Percentiles rank a stretch among this genome's conserved stretches.
Conservation (phyloP, 106 monocot genomes). For the Dendrobium officinale region DNA sequence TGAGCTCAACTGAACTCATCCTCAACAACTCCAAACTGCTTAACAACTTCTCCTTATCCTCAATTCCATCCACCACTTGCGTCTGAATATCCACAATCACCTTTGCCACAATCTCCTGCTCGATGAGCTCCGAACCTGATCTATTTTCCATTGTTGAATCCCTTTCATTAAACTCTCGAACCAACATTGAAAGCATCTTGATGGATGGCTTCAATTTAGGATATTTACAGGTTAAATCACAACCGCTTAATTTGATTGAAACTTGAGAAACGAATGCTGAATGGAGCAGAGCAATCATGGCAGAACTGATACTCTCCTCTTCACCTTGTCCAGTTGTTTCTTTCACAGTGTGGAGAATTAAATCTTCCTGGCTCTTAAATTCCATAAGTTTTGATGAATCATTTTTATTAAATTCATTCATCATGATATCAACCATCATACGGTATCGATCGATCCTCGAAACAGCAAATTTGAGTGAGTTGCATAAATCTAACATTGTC, state of each 20-base stretch:
- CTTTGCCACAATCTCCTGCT: constrained; percentile 32
- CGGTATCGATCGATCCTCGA: constrained; percentile 36
- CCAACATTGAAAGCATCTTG: constrained; percentile 17
- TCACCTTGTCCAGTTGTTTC: background rate
- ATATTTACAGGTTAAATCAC: background rate
- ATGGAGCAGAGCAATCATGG: constrained; percentile 27
- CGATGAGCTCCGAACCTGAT: constrained; percentile 8
- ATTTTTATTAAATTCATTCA: constrained; percentile 7
- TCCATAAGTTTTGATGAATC: background rate
- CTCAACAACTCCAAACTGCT: constrained; percentile 32
- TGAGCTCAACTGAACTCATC: constrained; percentile 31
- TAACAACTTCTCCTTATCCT: constrained; percentile 8
- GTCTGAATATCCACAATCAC: constrained; percentile 26
- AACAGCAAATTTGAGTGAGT: constrained; percentile 42
- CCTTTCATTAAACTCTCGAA: constrained; percentile 13
- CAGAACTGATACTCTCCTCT: constrained; percentile 16
- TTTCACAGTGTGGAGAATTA: background rate
- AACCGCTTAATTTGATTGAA: constrained; percentile 8
- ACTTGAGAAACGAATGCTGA: constrained; percentile 29
- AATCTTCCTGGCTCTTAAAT: background rate
- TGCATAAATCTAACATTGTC: constrained; percentile 53
- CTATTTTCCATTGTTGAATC: background rate
- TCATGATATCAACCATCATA: constrained; percentile 29
- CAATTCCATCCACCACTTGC: constrained; percentile 10
- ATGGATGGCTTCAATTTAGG: constrained; percentile 25